Percentiles rank a stretch among this genome's conserved stretches.
These are phyloP conservation scores for Penicillium antarcticum DNA, from an alignment of 495 filamentous ascomycete species.

Conservation along the genomic window DNA sequence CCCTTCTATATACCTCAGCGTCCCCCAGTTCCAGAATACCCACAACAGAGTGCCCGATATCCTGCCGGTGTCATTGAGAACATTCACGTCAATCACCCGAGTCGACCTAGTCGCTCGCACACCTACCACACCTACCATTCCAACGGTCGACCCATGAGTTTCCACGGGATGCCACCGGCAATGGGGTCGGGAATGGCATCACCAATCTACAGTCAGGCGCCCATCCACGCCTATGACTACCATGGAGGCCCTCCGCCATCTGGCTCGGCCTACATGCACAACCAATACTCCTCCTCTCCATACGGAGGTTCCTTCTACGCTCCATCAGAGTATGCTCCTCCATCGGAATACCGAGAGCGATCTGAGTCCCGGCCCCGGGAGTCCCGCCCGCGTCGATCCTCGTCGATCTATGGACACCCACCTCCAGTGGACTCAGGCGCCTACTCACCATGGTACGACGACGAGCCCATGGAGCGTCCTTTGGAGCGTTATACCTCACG, in stretches of 20 bases:
- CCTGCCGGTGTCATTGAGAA: slow-evolving; percentile 21
- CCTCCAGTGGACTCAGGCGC: slow-evolving; percentile 26
- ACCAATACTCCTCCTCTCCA: slow-evolving; percentile 28
- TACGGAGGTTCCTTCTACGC: slow-evolving; percentile 26
- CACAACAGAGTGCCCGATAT: slow-evolving; percentile 26
- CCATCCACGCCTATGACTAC: slow-evolving; percentile 28
- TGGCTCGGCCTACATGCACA: slow-evolving; percentile 33
- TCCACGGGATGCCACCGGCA: slow-evolving; percentile 37
- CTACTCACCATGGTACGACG: slow-evolving; percentile 24
- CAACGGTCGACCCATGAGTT: slow-evolving; percentile 40
- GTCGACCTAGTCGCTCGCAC: slow-evolving; percentile 28
- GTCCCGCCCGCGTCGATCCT: slow-evolving; percentile 24
- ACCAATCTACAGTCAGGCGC: slow-evolving; percentile 29
- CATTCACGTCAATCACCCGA: slow-evolving; percentile 24
- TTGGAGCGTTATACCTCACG: slow-evolving; percentile 26
- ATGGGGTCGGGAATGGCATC: slow-evolving; percentile 20
- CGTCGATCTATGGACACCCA: slow-evolving; percentile 32
- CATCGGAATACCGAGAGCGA: slow-evolving; percentile 29
- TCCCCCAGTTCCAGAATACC: slow-evolving; percentile 32
- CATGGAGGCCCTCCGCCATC: slow-evolving; percentile 37
- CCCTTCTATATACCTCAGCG: slow-evolving; percentile 24
- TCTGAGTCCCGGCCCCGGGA: slow-evolving; percentile 32
- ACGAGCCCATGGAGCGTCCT: slow-evolving; percentile 13
- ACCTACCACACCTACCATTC: slow-evolving; percentile 36
- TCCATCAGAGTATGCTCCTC: slow-evolving; percentile 19